Evolutionary conservation across 2,329 filamentous ascomycete genomes (phyloP).

Genomic region (Alternaria viburni): DNA sequence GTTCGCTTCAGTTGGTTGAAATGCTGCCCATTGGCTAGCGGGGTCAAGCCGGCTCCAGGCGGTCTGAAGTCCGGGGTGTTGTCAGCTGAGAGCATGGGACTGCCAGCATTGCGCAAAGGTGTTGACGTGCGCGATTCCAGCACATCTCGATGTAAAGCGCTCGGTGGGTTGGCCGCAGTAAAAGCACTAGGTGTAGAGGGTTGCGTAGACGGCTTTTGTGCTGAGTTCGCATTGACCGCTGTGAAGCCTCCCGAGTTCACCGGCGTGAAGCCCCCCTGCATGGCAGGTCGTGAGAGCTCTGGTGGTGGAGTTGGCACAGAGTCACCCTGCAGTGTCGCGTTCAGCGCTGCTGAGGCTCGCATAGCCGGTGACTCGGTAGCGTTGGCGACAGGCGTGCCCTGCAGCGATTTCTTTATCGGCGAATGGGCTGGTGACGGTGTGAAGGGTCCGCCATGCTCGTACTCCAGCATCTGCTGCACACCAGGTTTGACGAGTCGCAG

Average conservation of each 20-base stretch:
- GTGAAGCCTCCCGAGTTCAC: slow-evolving; percentile 71
- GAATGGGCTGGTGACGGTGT: slow-evolving; percentile 78
- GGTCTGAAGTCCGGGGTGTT: slow-evolving; percentile 70
- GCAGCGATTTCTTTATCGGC: slow-evolving; percentile 67
- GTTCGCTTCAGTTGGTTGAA: slow-evolving; percentile 76
- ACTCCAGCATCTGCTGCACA: slow-evolving; percentile 93
- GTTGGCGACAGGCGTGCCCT: slow-evolving; percentile 57
- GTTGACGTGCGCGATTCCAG: slow-evolving; percentile 63
- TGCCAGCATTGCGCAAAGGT: slow-evolving; percentile 66
- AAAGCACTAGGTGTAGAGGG: slow-evolving; percentile 52
- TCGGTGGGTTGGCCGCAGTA: slow-evolving; percentile 63
- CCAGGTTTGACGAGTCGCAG: slow-evolving; percentile 88
- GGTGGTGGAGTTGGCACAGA: slow-evolving; percentile 36
- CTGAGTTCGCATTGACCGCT: slow-evolving; percentile 64
- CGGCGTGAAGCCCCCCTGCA: slow-evolving; percentile 70
- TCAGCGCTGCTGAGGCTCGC: slow-evolving; percentile 62
- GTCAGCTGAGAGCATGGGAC: slow-evolving; percentile 68
- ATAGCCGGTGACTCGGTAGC: slow-evolving; percentile 72
- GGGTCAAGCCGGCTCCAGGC: slow-evolving; percentile 54
- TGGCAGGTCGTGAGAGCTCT: slow-evolving; percentile 67
- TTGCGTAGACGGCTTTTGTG: slow-evolving; percentile 26
- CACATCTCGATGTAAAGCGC: slow-evolving; percentile 59
- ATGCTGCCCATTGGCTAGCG: slow-evolving; percentile 58
- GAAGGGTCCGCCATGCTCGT: slow-evolving; percentile 89
- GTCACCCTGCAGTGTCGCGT: slow-evolving; percentile 59